Percentiles rank a stretch among this genome's conserved stretches.
These are phyloP conservation scores for Fusarium sororula DNA, from an alignment of 2,329 filamentous ascomycete species.

Conservation along the genomic window DNA sequence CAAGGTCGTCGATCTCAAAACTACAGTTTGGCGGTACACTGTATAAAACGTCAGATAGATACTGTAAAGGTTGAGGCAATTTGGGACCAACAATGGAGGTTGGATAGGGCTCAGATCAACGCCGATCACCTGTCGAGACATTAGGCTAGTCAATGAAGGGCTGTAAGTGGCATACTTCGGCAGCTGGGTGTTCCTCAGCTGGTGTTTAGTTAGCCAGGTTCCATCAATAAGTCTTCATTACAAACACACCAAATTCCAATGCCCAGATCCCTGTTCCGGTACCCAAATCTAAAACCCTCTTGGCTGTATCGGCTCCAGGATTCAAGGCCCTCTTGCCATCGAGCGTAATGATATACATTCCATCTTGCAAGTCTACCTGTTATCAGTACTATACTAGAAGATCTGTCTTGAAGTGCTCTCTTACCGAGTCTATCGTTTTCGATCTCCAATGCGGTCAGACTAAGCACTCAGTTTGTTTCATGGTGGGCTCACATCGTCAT, in stretches of 20 bases:
- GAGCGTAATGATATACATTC: slow-evolving; percentile 10
- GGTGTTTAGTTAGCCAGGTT: not conserved
- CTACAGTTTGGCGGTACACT: slow-evolving; percentile 21
- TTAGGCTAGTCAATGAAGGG: rapidly evolving
- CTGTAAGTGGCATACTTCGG: not conserved
- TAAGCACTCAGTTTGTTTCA: no score
- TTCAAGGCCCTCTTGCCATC: slow-evolving; percentile 22
- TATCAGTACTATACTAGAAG: not conserved
- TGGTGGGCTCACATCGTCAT: slow-evolving; percentile 20
- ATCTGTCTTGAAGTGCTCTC: rapidly evolving
- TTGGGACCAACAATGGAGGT: slow-evolving; percentile 10
- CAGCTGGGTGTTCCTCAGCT: slow-evolving; percentile 20
- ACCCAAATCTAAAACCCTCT: slow-evolving; percentile 15
- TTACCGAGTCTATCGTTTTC: slow-evolving; percentile 22
- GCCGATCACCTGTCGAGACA: slow-evolving; percentile 5
- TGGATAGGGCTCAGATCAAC: slow-evolving; percentile 24
- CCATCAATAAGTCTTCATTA: rapidly evolving
- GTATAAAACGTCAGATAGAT: not conserved
- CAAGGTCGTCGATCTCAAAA: slow-evolving; percentile 22
- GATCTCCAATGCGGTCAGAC: not conserved
- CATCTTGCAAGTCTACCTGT: slow-evolving; percentile 1
- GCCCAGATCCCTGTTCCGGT: slow-evolving; percentile 28
- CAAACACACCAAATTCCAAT: not conserved
- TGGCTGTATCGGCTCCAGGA: slow-evolving; percentile 13
- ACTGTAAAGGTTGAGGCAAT: rapidly evolving